phyloP scores from a whole-genome alignment of 2,329 filamentous ascomycete species.

The Claviceps monticola region DNA sequence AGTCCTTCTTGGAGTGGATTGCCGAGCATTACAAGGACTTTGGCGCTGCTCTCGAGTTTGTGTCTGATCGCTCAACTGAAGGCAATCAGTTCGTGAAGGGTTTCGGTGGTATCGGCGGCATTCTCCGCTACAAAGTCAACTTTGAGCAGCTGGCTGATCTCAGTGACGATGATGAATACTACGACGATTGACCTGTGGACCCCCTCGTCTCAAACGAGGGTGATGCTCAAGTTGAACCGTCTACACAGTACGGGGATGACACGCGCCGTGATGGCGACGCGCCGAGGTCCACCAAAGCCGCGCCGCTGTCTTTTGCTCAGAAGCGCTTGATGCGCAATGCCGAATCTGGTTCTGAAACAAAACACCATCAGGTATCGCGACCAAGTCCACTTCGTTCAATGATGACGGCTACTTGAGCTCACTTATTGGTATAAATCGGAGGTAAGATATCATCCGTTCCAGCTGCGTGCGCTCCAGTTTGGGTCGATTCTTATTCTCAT shows the following conservation, averaged over 20 bases:
- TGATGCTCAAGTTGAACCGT: slow-evolving; percentile 48
- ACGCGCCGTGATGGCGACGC: slow-evolving; percentile 25
- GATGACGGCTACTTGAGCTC: slow-evolving; percentile 47
- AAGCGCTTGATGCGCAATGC: slow-evolving; percentile 33
- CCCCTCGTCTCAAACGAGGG: slow-evolving; percentile 82
- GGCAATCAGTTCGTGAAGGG: slow-evolving; percentile 99
- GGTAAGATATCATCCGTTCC: slow-evolving; percentile 11
- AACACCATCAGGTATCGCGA: slow-evolving; percentile 38
- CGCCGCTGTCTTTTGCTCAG: slow-evolving; percentile 30
- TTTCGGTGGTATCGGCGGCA: slow-evolving; percentile 94
- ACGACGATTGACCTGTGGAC: slow-evolving; percentile 82
- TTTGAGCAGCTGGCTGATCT: slow-evolving; percentile 95
- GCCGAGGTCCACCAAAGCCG: slow-evolving; percentile 30
- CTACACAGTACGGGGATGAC: slow-evolving; percentile 28
- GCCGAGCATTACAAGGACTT: slow-evolving; percentile 98
- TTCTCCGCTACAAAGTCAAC: slow-evolving; percentile 99
- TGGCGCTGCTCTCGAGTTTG: slow-evolving; percentile 88
- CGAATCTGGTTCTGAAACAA: slow-evolving; percentile 29
- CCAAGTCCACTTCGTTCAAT: slow-evolving; percentile 56
- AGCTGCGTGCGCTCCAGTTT: background rate
- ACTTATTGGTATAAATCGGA: slow-evolving; percentile 16
- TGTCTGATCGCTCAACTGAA: slow-evolving; percentile 92
- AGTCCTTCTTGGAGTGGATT: slow-evolving; percentile 98
- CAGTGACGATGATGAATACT: slow-evolving; percentile 92
- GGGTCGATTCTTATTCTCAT: slow-evolving; percentile 2